phyloP scores from a whole-genome alignment of 2,329 filamentous ascomycete genomes.

The Dactylellina cionopaga region DNA sequence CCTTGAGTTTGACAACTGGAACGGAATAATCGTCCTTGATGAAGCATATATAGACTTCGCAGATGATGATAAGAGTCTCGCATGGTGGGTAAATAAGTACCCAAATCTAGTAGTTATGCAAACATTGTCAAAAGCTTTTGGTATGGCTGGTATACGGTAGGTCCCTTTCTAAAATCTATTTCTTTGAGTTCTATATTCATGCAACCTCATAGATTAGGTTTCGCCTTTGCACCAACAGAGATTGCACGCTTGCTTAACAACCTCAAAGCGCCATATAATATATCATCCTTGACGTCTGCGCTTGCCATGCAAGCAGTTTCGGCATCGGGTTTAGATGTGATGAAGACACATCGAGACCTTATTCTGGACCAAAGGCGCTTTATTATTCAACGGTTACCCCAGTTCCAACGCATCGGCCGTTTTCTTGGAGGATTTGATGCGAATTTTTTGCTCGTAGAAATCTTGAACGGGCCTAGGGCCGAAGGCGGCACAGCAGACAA shows the following conservation, averaged over 20 bases:
- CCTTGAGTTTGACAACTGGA: conserved; percentile 92
- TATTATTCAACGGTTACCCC: conserved; percentile 76
- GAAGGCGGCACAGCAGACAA: conserved; percentile 79
- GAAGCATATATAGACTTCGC: conserved; percentile 98
- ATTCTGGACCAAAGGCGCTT: conserved; percentile 82
- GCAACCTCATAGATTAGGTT: conserved; percentile 69
- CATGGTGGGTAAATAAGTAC: conserved; percentile 90
- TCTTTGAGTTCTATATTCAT: neutral
- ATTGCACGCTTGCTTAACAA: conserved; percentile 86
- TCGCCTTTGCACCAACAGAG: conserved; percentile 78
- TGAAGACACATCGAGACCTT: conserved; percentile 75
- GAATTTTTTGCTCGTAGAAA: conserved; percentile 92
- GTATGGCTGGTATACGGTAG: conserved; percentile 84
- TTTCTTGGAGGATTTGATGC: conserved; percentile 81
- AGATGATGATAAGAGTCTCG: conserved; percentile 78
- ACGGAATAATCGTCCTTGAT: conserved; percentile 90
- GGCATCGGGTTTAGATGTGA: conserved; percentile 73
- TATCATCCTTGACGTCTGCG: conserved; percentile 85
- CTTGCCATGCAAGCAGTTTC: conserved; percentile 79
- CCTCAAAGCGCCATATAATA: conserved; percentile 95
- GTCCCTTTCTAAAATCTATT: neutral
- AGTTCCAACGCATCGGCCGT: conserved; percentile 79
- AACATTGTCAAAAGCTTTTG: conserved; percentile 97
- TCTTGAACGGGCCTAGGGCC: conserved; percentile 72
- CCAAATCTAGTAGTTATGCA: conserved; percentile 98